Percentiles rank a stretch among this genome's conserved stretches.
Conservation (phyloP, 139 green algal genomes). For the Chlorella ohadii region DNA sequence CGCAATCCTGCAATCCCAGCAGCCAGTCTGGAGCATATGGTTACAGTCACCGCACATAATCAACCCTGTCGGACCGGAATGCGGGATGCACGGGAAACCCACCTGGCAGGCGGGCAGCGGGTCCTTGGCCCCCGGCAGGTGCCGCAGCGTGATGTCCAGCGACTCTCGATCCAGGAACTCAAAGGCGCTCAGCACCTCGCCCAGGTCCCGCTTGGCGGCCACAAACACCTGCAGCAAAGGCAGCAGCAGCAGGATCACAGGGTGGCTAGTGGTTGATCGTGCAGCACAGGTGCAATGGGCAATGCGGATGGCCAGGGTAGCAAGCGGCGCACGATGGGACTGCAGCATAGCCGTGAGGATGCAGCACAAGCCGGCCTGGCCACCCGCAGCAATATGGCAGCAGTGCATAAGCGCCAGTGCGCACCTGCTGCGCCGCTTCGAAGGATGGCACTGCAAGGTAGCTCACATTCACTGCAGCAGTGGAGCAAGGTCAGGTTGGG, state of each 20-base stretch:
- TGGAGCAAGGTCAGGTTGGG: background rate
- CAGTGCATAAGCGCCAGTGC: background rate
- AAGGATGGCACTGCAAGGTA: conserved; percentile 80
- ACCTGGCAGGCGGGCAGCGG: conserved; percentile 60
- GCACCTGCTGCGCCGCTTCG: conserved; percentile 52
- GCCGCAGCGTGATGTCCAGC: conserved; percentile 62
- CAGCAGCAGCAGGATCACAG: background rate
- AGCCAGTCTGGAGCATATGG: too few relatives aligned
- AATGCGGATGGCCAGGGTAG: too few relatives aligned
- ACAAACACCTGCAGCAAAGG: conserved; percentile 61
- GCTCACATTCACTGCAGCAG: conserved; percentile 70
- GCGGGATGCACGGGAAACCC: background rate
- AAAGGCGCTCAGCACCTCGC: conserved; percentile 82
- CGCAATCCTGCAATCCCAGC: too few relatives aligned
- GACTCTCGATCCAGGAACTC: conserved; percentile 93
- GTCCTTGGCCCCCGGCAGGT: conserved; percentile 68
- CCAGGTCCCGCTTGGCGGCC: conserved; percentile 70
- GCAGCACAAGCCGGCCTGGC: too few relatives aligned
- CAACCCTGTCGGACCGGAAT: too few relatives aligned
- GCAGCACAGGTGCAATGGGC: too few relatives aligned
- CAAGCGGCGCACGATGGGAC: too few relatives aligned
- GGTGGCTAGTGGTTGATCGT: too few relatives aligned
- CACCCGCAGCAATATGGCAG: too few relatives aligned
- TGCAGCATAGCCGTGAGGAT: too few relatives aligned
- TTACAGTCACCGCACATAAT: too few relatives aligned